A percentile compares a stretch with the other conserved stretches of the same genome.
phyloP scores from a whole-genome alignment of 129 eudicot genomes.

The Ambrosia trifida region DNA sequence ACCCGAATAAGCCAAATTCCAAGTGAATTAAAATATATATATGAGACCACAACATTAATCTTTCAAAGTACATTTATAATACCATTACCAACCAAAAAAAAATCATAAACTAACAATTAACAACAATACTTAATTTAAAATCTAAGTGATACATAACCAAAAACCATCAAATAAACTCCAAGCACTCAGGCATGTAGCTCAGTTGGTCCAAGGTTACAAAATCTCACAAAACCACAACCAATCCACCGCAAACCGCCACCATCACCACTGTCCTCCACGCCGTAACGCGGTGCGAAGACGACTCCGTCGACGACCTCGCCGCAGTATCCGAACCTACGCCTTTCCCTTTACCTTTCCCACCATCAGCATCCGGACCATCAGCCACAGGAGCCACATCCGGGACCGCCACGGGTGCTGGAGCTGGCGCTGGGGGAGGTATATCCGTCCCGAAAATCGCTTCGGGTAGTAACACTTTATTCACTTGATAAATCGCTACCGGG shows the following conservation, averaged over 20 bases:
- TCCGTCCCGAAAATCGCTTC: constrained; percentile 81
- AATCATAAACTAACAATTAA: background rate
- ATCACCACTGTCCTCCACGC: constrained; percentile 33
- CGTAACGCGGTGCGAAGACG: constrained; percentile 29
- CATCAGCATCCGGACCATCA: constrained; percentile 49
- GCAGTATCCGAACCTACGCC: constrained; percentile 14
- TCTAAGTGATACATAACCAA: background rate
- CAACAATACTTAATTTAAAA: background rate
- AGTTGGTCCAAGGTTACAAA: too few relatives aligned
- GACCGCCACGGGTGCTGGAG: constrained; percentile 62
- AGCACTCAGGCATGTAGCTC: too few relatives aligned
- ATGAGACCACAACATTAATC: too few relatives aligned
- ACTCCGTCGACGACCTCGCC: constrained; percentile 18
- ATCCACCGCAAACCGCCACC: constrained; percentile 36
- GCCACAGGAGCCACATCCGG: constrained; percentile 50
- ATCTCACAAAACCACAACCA: constrained; percentile 37
- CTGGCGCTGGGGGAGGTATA: constrained; percentile 63
- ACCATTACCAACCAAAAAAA: background rate
- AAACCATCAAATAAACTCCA: background rate
- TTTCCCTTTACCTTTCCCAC: constrained; percentile 27
- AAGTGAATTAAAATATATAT: too few relatives aligned
- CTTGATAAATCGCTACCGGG: constrained; percentile 72
- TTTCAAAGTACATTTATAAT: background rate
- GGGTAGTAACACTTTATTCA: constrained; percentile 71
- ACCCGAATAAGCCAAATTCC: too few relatives aligned